These are phyloP conservation scores for Fistulifera pelliculosa DNA, from an alignment of 108 stramenopile species.

Conservation along the genomic window DNA sequence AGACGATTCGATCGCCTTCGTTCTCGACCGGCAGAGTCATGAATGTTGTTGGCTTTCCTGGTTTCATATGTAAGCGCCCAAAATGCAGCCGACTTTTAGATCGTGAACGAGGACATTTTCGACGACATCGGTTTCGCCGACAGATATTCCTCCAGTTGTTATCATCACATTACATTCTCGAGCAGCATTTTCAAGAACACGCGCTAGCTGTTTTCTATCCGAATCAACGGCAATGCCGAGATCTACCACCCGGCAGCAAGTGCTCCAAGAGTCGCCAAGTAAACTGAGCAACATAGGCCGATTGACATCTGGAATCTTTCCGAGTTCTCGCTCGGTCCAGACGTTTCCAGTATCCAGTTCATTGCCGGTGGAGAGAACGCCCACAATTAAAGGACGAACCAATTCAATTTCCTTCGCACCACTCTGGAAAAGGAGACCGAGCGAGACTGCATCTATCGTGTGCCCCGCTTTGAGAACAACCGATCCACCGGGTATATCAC, in stretches of 20 bases:
- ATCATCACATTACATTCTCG: constrained; percentile 80
- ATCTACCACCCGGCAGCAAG: constrained; percentile 50
- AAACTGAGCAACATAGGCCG: constrained; percentile 69
- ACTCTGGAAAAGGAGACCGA: constrained; percentile 56
- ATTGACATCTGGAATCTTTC: constrained; percentile 88
- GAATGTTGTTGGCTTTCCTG: constrained; percentile 94
- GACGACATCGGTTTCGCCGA: constrained; percentile 77
- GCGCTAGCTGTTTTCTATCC: constrained; percentile 30
- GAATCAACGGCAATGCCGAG: constrained; percentile 78
- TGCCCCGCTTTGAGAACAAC: constrained; percentile 46
- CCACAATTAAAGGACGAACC: constrained; percentile 24
- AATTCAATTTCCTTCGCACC: constrained; percentile 31
- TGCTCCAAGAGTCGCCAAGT: constrained; percentile 11
- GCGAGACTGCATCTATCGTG: constrained; percentile 45
- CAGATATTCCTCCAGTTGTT: constrained; percentile 89
- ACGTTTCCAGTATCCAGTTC: constrained; percentile 27
- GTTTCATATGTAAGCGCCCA: constrained; percentile 92
- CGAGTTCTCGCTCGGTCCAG: constrained; percentile 1
- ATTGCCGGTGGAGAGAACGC: constrained; percentile 88
- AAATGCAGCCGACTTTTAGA: constrained; percentile 67
- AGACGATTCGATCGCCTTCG: constrained; percentile 23
- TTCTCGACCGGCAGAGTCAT: constrained; percentile 48
- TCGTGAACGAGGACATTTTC: constrained; percentile 50
- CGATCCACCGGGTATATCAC: constrained; percentile 50
- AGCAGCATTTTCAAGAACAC: constrained; percentile 14